Evolutionary conservation across 495 filamentous ascomycete species (phyloP), one percentile per base, ranked within the genome.

Genomic region (Elaphomyces granulatus): DNA sequence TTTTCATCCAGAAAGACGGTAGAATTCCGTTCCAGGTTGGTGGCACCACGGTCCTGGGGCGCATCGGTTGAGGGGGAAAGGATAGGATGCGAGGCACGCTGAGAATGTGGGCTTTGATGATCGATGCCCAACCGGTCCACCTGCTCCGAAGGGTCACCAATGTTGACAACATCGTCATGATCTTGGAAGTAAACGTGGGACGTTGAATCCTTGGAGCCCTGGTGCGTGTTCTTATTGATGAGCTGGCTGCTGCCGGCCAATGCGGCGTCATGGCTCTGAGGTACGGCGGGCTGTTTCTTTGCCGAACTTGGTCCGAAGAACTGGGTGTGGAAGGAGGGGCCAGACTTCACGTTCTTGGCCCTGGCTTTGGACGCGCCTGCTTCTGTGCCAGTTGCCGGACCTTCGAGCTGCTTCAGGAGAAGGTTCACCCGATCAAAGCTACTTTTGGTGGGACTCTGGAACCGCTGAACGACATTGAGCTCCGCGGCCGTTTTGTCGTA

Each of bases 401-500:
- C 32, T 16, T 53, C 56, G 18, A 44, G 31, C 20, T 48, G 48
- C 30, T 54, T 52, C 19, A 54, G 26, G 4, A 66, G 37, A 10
- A 43, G 32, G 19, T 53, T 52, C 16, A 68, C 44, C 12, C 64
- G 59, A 15, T 44, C 44, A 48, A 68, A 66, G 39, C 64, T 68
- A 37, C 64, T 55, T 4, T 50, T 56, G 3, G 57, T 60, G 6
- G 64, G 64, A 12, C 58, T 60, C 44, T 65, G 64, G 38, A 68
- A 68, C 10, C 61, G 51, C 34, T 57, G 58, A 9, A 66, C 64
- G 18, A 66, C 64, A 16, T 54, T 59, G 16, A 68, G 41, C 42
- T 68, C 64, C 14, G 61, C 39, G 10, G 64, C 49, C 0, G 54
- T 59, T 42, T 65, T 68, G 43, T 68, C 64, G 38, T 65, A 68